Base-by-base conservation (phyloP, 192 early-diverging fungal genomes). In the Bifiguratus adelaidae region DNA sequence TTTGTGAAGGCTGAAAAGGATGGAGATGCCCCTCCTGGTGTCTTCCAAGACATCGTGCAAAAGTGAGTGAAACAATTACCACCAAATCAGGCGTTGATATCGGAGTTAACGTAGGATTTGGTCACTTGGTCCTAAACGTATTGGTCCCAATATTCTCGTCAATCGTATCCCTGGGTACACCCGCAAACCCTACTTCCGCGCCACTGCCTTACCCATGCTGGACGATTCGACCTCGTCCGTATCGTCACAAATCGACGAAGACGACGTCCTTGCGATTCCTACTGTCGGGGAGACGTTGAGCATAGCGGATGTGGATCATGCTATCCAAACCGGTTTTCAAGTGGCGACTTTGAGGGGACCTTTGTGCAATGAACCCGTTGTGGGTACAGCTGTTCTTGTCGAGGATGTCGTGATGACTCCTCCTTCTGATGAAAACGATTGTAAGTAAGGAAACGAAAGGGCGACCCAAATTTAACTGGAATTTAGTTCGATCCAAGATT, bases 241-340 rank as follows among this genome's bases (percentile, higher is more conserved):
- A 36, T 52, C 48, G 22, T 25, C 52, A 1, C 30, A 55, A 19
- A 53, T 47, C 8, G 41, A 42, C n/a, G 43, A 44, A 18, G 30
- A 58, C 19, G 41, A 66, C 7, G 38, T 30, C 18, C 5, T 12
- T 2, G 41, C 47, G 7, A 55, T 68, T 19, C 65, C 47, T 25
- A 35, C 32, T 22, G 41, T 49, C 7, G 16, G n/a, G 37, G 16
- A 38, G 37, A 38, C 37, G 5, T 55, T 75, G 19, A 48, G 61
- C 0, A 65, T 80, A 19, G 57, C 65, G 27, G 82, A 86, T 56
- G 63, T 89, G 49, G 89, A 91, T 22, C 80, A 85, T 57, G 76
- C 80, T 40, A 71, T 99, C 23, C 67, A 82, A 20, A 81, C 86
- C 26, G 95, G 89, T 3, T 99, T 98, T 77, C 95, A 99, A 68